These are phyloP conservation scores for Tilletia setariae DNA, from an alignment of 1,284 basidiomycete species.

Conservation along the genomic window DNA sequence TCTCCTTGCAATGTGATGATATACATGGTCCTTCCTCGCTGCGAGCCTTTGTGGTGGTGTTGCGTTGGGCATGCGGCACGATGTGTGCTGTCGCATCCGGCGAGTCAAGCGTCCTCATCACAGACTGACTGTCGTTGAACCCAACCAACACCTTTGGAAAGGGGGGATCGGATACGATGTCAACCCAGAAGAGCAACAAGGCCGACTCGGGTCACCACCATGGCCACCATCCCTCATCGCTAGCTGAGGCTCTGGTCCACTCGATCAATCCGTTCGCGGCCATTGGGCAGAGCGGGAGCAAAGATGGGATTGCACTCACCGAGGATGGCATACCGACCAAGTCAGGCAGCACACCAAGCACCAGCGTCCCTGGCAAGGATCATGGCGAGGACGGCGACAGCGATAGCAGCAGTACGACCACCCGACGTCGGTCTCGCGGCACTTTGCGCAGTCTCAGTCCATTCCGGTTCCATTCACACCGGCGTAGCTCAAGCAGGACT, in stretches of 20 bases:
- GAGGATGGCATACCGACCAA: slow-evolving; percentile 12
- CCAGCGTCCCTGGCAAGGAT: neutral
- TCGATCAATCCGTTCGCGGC: slow-evolving; percentile 11
- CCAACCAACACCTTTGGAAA: too few species aligned
- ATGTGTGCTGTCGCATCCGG: too few species aligned
- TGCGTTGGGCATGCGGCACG: too few species aligned
- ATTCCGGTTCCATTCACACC: slow-evolving; percentile 5
- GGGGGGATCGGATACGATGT: too few species aligned
- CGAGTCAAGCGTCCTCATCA: too few species aligned
- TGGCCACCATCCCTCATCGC: slow-evolving; percentile 1
- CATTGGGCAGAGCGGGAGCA: neutral
- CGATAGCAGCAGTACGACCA: neutral
- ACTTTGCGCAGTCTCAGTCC: slow-evolving; percentile 10
- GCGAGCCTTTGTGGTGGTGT: too few species aligned
- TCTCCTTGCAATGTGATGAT: too few species aligned
- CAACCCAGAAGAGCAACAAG: neutral
- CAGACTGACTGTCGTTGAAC: too few species aligned
- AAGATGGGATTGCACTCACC: neutral
- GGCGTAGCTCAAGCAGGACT: slow-evolving; percentile 6
- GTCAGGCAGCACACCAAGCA: neutral
- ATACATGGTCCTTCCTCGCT: too few species aligned
- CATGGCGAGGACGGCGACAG: neutral
- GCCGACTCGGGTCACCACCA: neutral
- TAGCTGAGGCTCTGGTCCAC: slow-evolving; percentile 4
- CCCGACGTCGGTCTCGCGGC: neutral